Percentiles rank a stretch among this genome's conserved stretches.
phyloP scores from a whole-genome alignment of 2,329 filamentous ascomycete species.

The Metarhizium sp. region DNA sequence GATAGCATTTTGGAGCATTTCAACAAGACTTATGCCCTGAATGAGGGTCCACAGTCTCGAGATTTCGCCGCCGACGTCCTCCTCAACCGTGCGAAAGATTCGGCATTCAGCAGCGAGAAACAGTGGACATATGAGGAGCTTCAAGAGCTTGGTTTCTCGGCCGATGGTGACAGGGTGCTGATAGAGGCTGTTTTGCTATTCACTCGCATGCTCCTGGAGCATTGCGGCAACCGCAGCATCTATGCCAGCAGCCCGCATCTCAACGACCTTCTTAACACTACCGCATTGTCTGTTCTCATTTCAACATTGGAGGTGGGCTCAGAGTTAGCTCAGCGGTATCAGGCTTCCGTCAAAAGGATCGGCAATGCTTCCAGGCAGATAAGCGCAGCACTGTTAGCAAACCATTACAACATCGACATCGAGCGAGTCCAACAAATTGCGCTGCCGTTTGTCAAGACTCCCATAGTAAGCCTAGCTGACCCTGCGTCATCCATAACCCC shows the following conservation, averaged over 20 bases:
- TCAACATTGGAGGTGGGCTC: conserved; percentile 71
- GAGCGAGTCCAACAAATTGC: conserved; percentile 81
- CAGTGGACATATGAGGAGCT: conserved; percentile 38
- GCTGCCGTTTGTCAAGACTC: conserved; percentile 69
- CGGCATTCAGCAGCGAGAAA: conserved; percentile 38
- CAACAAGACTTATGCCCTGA: conserved; percentile 69
- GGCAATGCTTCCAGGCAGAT: conserved; percentile 56
- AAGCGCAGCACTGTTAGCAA: conserved; percentile 64
- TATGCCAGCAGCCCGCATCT: conserved; percentile 90
- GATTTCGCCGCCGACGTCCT: conserved; percentile 63
- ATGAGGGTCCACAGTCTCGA: conserved; percentile 68
- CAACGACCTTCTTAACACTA: conserved; percentile 82
- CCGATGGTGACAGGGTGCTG: conserved; percentile 72
- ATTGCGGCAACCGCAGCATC: conserved; percentile 92
- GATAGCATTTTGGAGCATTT: conserved; percentile 80
- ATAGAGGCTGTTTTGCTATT: conserved; percentile 76
- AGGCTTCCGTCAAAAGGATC: conserved; percentile 74
- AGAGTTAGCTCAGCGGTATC: conserved; percentile 84
- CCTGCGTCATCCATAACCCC: conserved; percentile 43
- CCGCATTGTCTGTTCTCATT: conserved; percentile 69
- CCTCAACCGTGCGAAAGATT: conserved; percentile 44
- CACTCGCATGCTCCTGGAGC: conserved; percentile 79
- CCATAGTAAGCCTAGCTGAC: conserved; percentile 42
- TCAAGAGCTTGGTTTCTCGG: conserved; percentile 50
- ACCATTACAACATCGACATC: conserved; percentile 72